Base-by-base conservation (phyloP, 192 early-diverging fungal genomes). In the Lunasporangiospora selenospora region DNA sequence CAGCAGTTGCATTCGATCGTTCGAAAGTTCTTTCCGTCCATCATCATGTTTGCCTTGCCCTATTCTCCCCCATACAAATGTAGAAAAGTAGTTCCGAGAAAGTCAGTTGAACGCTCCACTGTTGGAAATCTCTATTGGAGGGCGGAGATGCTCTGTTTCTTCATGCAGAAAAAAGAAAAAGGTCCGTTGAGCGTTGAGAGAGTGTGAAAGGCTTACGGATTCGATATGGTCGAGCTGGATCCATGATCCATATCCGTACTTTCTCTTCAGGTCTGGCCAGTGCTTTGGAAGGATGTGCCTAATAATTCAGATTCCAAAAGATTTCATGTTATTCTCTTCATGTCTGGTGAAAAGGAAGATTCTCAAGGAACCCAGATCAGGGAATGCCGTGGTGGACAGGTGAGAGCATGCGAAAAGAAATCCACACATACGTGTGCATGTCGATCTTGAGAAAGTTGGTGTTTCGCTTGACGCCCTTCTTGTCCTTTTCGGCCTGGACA, bases 1-100 rank as follows among this genome's bases (percentile, higher is more conserved):
- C 87, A 89, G 67, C 88, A 89, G 79, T 89, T 89, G 76, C 87
- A 88, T 56, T 82, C 79, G 45, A 89, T 80, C 21, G 78, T 81
- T 19, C 88, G 62, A 56, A 89, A 89, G 64, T 80, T 83, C 65
- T 89, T 89, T 16, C 87, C 88, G 58, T 89, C 82, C 48, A 87
- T 66, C 79, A 85, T 77, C 88, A 89, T 89, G 65, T 77, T 62
- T 44, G 85, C 83, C 54, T 85, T 82, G 32, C 81, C 85, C 80
- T 81, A 62, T 46, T 44, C 26, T 13, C 33, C 39, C 3, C n/a
- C 19, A 26, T 16, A 29, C 8, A 3, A 36, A 10, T 18, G 18
- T 13, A 23, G 23, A n/a, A 49, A 36, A 40, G 32, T 21, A 23
- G 11, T 11, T 24, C 18, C 26, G 19, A 62, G 15, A 0, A 31